These are phyloP conservation scores for Canavalia ensiformis DNA, from an alignment of 306 rosid genomes.

Conservation along the genomic window DNA sequence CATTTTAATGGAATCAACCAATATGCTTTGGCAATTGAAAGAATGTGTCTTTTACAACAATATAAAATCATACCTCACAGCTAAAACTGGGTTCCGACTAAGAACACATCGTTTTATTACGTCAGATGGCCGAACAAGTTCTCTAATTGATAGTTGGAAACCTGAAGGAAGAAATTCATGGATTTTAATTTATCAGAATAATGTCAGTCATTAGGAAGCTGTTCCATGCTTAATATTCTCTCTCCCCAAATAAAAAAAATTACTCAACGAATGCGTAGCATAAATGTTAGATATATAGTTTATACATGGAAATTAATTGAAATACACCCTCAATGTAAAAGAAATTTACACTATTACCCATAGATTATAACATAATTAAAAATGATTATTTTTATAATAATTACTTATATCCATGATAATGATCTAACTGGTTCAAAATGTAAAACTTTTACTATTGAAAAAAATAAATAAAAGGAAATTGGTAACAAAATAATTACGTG, in stretches of 20 bases:
- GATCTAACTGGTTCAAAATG: too few relatives aligned
- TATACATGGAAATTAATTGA: too few relatives aligned
- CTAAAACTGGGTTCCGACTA: conserved; percentile 70
- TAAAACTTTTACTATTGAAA: too few relatives aligned
- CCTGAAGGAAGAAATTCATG: conserved; percentile 67
- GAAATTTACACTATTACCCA: too few relatives aligned
- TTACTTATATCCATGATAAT: too few relatives aligned
- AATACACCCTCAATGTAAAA: too few relatives aligned
- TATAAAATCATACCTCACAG: conserved; percentile 78
- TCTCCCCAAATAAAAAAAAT: not conserved
- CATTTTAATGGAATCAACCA: conserved; percentile 7
- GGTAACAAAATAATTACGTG: conserved; percentile 60
- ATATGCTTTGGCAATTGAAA: conserved; percentile 31
- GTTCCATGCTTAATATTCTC: not conserved
- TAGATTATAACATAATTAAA: too few relatives aligned
- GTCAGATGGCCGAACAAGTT: conserved; percentile 70
- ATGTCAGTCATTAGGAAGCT: conserved; percentile 30
- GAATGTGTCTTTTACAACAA: conserved; percentile 34
- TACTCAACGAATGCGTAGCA: conserved; percentile 9
- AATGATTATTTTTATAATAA: too few relatives aligned
- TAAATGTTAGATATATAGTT: not conserved
- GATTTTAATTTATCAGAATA: conserved; percentile 43
- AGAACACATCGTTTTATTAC: conserved; percentile 73
- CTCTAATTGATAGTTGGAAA: conserved; percentile 70
- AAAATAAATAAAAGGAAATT: not conserved